These are phyloP conservation scores for Fusarium phyllophilum DNA, from an alignment of 2,329 filamentous ascomycete genomes.

Conservation along the genomic window DNA sequence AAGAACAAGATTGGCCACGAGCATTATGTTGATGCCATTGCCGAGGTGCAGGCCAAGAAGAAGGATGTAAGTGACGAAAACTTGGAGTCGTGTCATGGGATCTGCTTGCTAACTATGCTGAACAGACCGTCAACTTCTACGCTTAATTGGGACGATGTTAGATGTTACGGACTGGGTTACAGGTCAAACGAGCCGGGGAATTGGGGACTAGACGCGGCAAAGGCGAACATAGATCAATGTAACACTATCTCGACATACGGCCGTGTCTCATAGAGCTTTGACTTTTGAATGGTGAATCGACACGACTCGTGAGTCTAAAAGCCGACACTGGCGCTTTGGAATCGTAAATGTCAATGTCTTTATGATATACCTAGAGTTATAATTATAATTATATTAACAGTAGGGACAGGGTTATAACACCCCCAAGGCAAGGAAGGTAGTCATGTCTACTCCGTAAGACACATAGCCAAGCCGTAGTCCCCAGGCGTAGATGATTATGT, in stretches of 20 bases:
- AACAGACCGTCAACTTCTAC: constrained; percentile 67
- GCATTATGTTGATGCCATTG: constrained; percentile 98
- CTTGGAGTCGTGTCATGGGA: background rate
- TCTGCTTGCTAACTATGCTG: constrained; percentile 22
- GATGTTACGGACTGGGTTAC: constrained; percentile 24
- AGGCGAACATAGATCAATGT: constrained; percentile 43
- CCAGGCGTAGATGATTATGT: background rate
- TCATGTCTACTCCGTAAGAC: background rate
- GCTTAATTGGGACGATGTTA: constrained; percentile 50
- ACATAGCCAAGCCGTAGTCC: background rate
- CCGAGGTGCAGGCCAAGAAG: constrained; percentile 96
- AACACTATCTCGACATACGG: constrained; percentile 37
- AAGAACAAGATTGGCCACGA: constrained; percentile 98
- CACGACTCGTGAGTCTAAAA: background rate
- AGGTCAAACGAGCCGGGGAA: constrained; percentile 20
- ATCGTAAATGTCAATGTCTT: background rate
- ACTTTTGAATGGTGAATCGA: background rate
- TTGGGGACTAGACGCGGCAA: constrained; percentile 34
- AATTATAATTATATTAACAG: background rate
- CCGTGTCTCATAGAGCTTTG: background rate
- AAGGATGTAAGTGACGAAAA: constrained; percentile 73
- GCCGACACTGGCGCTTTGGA: background rate
- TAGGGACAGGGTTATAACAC: background rate
- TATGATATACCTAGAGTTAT: background rate
- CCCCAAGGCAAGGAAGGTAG: background rate